These are phyloP conservation scores for Rhizomucor pusillus DNA, from an alignment of 371 early-diverging fungal genomes.

Conservation along the genomic window DNA sequence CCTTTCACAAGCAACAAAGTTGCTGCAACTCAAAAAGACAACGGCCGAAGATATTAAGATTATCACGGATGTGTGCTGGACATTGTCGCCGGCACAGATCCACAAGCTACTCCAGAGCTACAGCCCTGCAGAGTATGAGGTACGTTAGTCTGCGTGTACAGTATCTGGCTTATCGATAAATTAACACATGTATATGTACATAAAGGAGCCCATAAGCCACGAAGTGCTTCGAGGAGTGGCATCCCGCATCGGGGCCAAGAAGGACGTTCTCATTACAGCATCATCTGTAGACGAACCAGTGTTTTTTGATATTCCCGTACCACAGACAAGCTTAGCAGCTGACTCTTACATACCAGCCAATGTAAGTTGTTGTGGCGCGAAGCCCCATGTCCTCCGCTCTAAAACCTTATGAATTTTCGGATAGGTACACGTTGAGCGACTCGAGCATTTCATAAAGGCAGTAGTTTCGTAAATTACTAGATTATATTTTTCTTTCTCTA, in stretches of 20 bases:
- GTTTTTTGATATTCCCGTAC: conserved; percentile 47
- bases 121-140: conserved; percentile 69
- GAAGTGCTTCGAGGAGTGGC: conserved; percentile 84
- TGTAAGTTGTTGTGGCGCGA: conserved; percentile 5
- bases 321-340: conserved; percentile 19
- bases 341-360: conserved; percentile 2
- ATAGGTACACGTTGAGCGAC: conserved; percentile 11
- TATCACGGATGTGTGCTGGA: conserved; percentile 89
- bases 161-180: not conserved
- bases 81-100: conserved; percentile 85
- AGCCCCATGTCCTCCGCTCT: no score
- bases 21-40: conserved; percentile 89
- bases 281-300: conserved; percentile 58
- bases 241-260: conserved; percentile 74
- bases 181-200: not conserved
- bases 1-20: conserved; percentile 86
- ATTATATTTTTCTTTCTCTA: not conserved
- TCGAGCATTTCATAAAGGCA: conserved; percentile 7
- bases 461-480: not conserved
- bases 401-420: not conserved
- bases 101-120: conserved; percentile 84
- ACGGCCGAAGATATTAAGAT: conserved; percentile 85
- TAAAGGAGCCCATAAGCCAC: conserved; percentile 71
- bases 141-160: conserved; percentile 12
- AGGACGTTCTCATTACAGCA: conserved; percentile 76